Evolutionary conservation across 257 asterid species (phyloP).

Genomic region (Lycium barbarum): DNA sequence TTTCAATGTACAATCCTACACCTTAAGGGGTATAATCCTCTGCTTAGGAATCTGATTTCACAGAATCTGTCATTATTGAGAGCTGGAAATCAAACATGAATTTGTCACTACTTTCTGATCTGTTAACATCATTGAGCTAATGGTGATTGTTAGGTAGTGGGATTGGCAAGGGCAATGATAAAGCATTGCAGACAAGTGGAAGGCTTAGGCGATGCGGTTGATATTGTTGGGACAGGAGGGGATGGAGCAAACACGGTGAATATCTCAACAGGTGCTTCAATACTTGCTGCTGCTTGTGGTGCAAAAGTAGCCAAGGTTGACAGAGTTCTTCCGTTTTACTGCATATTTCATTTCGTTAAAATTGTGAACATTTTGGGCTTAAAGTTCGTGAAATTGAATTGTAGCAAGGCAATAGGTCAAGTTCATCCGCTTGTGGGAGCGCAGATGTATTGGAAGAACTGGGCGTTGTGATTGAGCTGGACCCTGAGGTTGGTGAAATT

Average conservation of each 20-base stretch:
- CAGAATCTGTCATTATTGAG: background rate
- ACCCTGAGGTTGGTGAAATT: constrained; percentile 67
- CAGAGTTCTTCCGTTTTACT: background rate
- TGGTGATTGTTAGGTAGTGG: constrained; percentile 60
- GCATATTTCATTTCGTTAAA: background rate
- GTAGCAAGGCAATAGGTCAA: constrained; percentile 93
- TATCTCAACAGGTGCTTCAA: constrained; percentile 86
- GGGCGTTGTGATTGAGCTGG: constrained; percentile 70
- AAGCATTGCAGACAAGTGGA: constrained; percentile 65
- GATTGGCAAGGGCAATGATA: constrained; percentile 86
- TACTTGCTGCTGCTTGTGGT: constrained; percentile 94
- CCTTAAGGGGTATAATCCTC: background rate
- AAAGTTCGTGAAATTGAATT: constrained; percentile 27
- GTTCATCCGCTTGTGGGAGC: constrained; percentile 94
- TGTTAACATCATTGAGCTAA: background rate
- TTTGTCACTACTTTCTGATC: background rate
- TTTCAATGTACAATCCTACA: background rate
- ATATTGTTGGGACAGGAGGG: constrained; percentile 92
- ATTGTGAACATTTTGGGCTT: background rate
- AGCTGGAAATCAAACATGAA: background rate
- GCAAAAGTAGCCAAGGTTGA: constrained; percentile 83
- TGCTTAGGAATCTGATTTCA: background rate
- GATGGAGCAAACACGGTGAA: constrained; percentile 91
- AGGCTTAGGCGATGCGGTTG: constrained; percentile 69
- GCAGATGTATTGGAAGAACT: constrained; percentile 86